Conservation (phyloP, 2,329 filamentous ascomycete genomes). For the Catunica adiposa region DNA sequence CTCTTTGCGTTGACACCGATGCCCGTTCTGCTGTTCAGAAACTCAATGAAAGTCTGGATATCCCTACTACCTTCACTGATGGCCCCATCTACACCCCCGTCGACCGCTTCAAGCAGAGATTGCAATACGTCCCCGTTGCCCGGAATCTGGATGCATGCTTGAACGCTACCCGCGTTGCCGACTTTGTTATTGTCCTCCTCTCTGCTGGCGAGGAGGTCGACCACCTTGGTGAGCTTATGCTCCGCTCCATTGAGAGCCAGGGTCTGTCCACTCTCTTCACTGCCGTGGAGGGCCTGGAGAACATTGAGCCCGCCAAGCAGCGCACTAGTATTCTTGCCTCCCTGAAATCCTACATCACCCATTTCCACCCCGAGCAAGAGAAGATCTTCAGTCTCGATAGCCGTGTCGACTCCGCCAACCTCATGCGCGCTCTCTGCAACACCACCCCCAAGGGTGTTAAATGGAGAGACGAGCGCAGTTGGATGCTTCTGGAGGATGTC, state of each 20-base stretch:
- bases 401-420: constrained; percentile 76
- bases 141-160: constrained; percentile 61
- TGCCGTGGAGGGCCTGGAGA: constrained; percentile 63
- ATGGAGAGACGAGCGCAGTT: constrained; percentile 90
- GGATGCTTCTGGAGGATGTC: constrained; percentile 80
- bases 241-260: constrained; percentile 80
- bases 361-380: constrained; percentile 85
- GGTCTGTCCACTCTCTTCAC: constrained; percentile 87
- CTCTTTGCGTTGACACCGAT: constrained; percentile 60
- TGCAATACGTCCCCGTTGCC: constrained; percentile 66
- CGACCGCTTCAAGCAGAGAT: constrained; percentile 85
- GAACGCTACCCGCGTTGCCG: constrained; percentile 74
- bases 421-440: constrained; percentile 80
- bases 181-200: constrained; percentile 78
- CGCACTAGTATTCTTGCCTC: constrained; percentile 61
- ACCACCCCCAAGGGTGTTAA: constrained; percentile 84
- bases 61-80: constrained; percentile 47
- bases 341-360: constrained; percentile 79
- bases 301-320: constrained; percentile 64
- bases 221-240: constrained; percentile 63
- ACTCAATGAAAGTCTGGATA: constrained; percentile 65
- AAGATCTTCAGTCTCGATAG: constrained; percentile 81
- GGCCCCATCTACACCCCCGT: constrained; percentile 47
- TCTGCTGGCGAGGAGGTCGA: constrained; percentile 75
- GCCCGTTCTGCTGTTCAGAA: constrained; percentile 47